phyloP scores from a whole-genome alignment of 164 flowering plant species.

The Cinnamomum micranthum region DNA sequence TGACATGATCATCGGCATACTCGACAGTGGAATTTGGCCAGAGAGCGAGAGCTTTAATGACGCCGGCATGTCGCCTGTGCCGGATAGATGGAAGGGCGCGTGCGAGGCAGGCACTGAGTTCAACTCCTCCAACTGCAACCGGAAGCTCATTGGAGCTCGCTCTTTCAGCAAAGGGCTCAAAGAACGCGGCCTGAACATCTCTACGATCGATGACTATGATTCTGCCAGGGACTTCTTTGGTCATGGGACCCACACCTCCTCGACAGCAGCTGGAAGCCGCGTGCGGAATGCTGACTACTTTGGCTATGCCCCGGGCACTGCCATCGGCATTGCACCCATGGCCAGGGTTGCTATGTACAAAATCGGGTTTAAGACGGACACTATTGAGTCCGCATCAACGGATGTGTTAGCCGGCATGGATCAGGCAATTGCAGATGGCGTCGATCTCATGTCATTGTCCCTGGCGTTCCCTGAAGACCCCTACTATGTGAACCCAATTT shows the following conservation, averaged over 20 bases:
- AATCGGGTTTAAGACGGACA: background rate
- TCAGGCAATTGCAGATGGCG: conserved; percentile 18
- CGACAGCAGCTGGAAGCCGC: conserved; percentile 40
- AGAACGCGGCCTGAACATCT: background rate
- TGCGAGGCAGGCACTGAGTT: conserved; percentile 28
- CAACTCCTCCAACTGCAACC: conserved; percentile 7
- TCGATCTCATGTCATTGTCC: conserved; percentile 18
- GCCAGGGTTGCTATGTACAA: conserved; percentile 18
- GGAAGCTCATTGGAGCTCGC: conserved; percentile 13
- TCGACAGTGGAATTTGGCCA: conserved; percentile 50
- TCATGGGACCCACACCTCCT: conserved; percentile 22
- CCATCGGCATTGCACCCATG: conserved; percentile 12
- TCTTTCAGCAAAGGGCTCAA: conserved; percentile 12
- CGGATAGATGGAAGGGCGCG: conserved; percentile 37
- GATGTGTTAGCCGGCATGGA: conserved; percentile 18
- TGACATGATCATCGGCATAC: conserved; percentile 10
- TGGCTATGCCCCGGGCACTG: conserved; percentile 25
- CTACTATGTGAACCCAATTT: conserved; percentile 1
- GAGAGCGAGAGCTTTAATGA: conserved; percentile 41
- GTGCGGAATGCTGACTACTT: conserved; percentile 31
- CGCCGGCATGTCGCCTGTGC: conserved; percentile 28
- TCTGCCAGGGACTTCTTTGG: conserved; percentile 1
- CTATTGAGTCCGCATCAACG: background rate
- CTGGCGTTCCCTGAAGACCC: conserved; percentile 1
- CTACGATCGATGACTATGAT: background rate